A percentile compares a stretch with the other conserved stretches of the same genome.
These are phyloP conservation scores for Pleurotus salmoneostramineus DNA, from an alignment of 768 basidiomycete species.

Conservation along the genomic window DNA sequence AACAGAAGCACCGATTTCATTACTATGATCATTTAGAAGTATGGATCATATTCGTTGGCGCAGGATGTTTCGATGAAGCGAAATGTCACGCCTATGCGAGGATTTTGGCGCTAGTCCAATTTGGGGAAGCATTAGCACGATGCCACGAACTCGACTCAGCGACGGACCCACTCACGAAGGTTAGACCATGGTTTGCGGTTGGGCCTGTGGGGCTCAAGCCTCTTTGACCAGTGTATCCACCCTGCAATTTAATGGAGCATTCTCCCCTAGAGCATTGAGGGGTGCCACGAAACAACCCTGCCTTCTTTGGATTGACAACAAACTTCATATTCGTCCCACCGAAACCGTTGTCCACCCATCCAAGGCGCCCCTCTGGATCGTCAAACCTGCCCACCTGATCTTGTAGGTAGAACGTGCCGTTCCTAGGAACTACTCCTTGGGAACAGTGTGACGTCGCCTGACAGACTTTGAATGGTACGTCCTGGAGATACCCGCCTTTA, in stretches of 20 bases:
- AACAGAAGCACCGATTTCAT: neutral
- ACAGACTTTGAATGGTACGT: neutral
- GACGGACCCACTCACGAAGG: constrained; percentile 6
- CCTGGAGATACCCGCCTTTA: neutral
- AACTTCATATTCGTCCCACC: neutral
- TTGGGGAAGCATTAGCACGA: neutral
- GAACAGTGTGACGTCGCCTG: neutral
- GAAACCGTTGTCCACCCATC: neutral
- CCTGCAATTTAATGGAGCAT: constrained; percentile 1
- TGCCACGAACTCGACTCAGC: neutral
- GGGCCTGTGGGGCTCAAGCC: neutral
- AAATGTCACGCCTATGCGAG: neutral
- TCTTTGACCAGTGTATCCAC: neutral
- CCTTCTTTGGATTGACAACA: neutral
- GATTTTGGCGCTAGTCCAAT: constrained; percentile 3
- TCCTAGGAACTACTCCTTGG: neutral
- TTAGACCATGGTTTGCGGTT: neutral
- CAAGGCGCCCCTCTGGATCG: neutral
- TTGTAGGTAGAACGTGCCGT: neutral
- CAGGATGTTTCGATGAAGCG: neutral
- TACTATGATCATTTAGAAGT: neutral
- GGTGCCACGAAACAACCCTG: neutral
- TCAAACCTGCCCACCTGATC: neutral
- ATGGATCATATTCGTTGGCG: neutral
- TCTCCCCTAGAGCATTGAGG: neutral